These are phyloP conservation scores for Vanrija humicola DNA, from an alignment of 1,284 basidiomycete genomes.

Conservation along the genomic window DNA sequence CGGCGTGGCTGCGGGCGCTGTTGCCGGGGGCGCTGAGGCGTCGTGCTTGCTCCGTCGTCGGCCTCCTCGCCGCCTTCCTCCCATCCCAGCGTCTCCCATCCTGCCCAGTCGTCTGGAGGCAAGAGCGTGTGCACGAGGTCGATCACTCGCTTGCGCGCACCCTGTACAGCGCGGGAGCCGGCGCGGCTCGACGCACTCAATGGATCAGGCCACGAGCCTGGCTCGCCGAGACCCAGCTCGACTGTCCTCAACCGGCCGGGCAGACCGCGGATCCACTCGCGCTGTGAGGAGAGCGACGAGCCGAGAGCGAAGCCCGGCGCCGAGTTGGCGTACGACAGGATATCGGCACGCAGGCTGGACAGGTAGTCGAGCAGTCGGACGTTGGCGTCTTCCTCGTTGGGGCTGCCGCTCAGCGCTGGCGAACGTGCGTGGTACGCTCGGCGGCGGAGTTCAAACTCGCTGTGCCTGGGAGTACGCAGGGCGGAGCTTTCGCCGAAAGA, in stretches of 20 bases:
- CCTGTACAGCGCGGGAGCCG: conserved; percentile 13
- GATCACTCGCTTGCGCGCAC: conserved; percentile 36
- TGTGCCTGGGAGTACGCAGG: too few species aligned
- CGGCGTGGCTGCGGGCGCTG: too few species aligned
- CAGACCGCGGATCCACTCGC: conserved; percentile 37
- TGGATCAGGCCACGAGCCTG: conserved; percentile 14
- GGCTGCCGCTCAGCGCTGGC: not conserved
- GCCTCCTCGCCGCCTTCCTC: conserved; percentile 24
- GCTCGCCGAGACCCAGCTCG: conserved; percentile 24
- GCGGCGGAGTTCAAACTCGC: too few species aligned
- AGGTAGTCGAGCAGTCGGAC: conserved; percentile 33
- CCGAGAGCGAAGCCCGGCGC: too few species aligned
- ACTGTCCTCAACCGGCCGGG: conserved; percentile 32
- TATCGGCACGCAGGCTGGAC: conserved; percentile 40
- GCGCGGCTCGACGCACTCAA: conserved; percentile 12
- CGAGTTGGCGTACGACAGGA: conserved; percentile 29
- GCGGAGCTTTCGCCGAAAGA: not conserved
- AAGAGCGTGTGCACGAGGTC: conserved; percentile 40
- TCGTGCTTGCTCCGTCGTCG: not conserved
- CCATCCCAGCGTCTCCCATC: conserved; percentile 49
- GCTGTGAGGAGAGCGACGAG: conserved; percentile 16
- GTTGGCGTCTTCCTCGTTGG: conserved; percentile 7
- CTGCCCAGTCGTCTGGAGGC: conserved; percentile 48
- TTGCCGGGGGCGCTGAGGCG: too few species aligned
- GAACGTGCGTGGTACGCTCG: not conserved